Percentiles rank a stretch among this genome's conserved stretches.
Evolutionary conservation across 805 yeast genomes (phyloP).

Genomic region (Saccharomycopsis guyanensis): DNA sequence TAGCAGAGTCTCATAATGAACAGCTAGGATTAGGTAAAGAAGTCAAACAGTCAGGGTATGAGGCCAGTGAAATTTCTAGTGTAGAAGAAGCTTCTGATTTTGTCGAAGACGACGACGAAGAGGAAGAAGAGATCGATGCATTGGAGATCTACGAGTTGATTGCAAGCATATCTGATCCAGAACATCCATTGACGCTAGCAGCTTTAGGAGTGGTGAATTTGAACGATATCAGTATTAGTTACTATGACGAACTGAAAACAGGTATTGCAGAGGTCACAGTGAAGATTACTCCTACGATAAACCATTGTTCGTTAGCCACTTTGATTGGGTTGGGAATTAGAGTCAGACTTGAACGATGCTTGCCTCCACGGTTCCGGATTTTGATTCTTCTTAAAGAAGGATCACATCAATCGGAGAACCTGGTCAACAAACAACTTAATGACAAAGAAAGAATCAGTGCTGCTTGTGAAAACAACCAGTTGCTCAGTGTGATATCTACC

Average conservation of each 20-base stretch:
- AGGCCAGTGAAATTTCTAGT: constrained; percentile 15
- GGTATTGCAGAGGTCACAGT: constrained; percentile 71
- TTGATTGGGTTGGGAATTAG: constrained; percentile 91
- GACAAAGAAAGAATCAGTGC: constrained; percentile 98
- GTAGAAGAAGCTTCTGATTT: constrained; percentile 25
- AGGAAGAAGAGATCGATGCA: constrained; percentile 53
- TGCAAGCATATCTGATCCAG: constrained; percentile 89
- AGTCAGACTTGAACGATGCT: constrained; percentile 80
- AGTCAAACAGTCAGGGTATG: constrained; percentile 8
- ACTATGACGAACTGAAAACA: constrained; percentile 23
- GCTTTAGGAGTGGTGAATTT: constrained; percentile 90
- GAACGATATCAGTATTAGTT: constrained; percentile 62
- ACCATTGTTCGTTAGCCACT: constrained; percentile 95
- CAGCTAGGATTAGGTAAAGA: constrained; percentile 1
- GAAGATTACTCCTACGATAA: constrained; percentile 91
- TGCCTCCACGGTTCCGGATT: constrained; percentile 79
- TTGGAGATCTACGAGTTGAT: constrained; percentile 88
- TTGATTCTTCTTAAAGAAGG: constrained; percentile 80
- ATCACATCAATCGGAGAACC: constrained; percentile 90
- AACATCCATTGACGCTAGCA: constrained; percentile 91
- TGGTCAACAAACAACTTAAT: constrained; percentile 92
- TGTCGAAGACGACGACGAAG: constrained; percentile 24
- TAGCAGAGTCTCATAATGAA: neutral
- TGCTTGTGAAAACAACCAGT: constrained; percentile 94
- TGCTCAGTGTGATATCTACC: constrained; percentile 79